Conservation (phyloP, 805 yeast genomes). For the Lipomyces spencermartinsiae region DNA sequence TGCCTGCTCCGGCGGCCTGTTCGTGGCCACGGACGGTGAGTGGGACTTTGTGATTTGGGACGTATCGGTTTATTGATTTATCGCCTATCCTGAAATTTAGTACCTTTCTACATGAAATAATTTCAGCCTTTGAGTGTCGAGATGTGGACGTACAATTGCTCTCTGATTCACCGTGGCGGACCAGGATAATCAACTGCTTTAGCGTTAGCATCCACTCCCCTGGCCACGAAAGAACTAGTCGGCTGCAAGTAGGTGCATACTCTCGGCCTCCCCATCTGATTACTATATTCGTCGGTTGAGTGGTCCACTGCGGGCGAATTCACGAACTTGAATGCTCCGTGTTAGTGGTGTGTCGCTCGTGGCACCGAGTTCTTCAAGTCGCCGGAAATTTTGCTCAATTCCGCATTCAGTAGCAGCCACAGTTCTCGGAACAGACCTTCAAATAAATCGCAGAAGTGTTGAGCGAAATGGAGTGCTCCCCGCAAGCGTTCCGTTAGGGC, state of each 20-base stretch:
- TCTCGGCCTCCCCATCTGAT: slow-evolving; percentile 32
- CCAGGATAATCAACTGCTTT: slow-evolving; percentile 67
- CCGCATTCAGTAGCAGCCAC: neutral
- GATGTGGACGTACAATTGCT: slow-evolving; percentile 61
- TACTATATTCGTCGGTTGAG: neutral
- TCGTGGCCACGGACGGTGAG: slow-evolving; percentile 72
- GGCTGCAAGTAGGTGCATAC: slow-evolving; percentile 9
- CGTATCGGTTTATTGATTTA: slow-evolving; percentile 74
- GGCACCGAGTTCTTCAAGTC: neutral
- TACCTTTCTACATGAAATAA: neutral
- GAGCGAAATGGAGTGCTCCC: too few species aligned
- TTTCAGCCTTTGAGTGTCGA: neutral
- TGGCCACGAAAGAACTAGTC: neutral
- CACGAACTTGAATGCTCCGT: neutral
- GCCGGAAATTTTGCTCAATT: neutral
- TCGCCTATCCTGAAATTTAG: slow-evolving; percentile 52
- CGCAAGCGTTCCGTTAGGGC: too few species aligned
- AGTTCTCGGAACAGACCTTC: neutral
- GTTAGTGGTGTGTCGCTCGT: neutral
- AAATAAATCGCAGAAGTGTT: too few species aligned
- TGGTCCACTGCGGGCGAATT: neutral
- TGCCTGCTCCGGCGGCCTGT: slow-evolving; percentile 49
- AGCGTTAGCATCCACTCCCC: neutral
- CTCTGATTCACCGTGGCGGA: slow-evolving; percentile 93
- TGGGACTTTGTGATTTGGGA: slow-evolving; percentile 81